Evolutionary conservation across 306 rosid genomes (phyloP).

Genomic region (Amphicarpaea edgeworthii): DNA sequence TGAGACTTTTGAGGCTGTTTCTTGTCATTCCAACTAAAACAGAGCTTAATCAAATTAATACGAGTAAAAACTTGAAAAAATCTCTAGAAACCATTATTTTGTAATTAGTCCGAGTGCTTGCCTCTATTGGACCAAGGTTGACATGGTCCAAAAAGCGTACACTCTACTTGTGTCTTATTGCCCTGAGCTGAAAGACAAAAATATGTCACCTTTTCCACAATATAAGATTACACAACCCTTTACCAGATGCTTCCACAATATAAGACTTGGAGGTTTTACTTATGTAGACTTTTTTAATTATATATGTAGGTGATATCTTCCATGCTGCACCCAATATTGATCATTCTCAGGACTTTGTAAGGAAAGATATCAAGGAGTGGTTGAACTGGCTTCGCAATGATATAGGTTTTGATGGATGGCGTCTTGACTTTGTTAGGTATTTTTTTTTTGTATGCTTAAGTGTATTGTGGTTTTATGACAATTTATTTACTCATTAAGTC

Average conservation of each 20-base stretch:
- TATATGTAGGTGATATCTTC: conserved; percentile 70
- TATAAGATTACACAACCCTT: conserved; percentile 8
- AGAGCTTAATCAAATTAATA: conserved; percentile 28
- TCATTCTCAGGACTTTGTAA: conserved; percentile 78
- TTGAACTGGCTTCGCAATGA: conserved; percentile 78
- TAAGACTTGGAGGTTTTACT: conserved; percentile 18
- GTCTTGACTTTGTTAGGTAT: conserved; percentile 83
- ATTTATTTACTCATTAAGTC: conserved; percentile 13
- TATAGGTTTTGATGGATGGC: conserved; percentile 87
- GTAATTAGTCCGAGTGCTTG: conserved; percentile 29
- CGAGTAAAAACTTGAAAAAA: conserved; percentile 9
- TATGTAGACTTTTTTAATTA: conserved; percentile 32
- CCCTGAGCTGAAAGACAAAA: conserved; percentile 20
- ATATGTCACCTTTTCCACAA: conserved; percentile 34
- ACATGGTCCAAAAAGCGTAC: conserved; percentile 18
- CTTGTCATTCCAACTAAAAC: conserved; percentile 16
- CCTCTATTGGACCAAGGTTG: conserved; percentile 31
- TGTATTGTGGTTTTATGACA: conserved; percentile 15
- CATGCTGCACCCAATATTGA: conserved; percentile 90
- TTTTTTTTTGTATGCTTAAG: conserved; percentile 23
- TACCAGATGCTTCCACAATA: conserved; percentile 28
- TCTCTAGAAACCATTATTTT: conserved; percentile 20
- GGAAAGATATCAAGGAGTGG: conserved; percentile 75
- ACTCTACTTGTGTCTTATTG: conserved; percentile 18
- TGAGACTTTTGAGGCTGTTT: conserved; percentile 32